phyloP scores from a whole-genome alignment of 805 yeast genomes.

The Wickerhamomyces strasburgensis region DNA sequence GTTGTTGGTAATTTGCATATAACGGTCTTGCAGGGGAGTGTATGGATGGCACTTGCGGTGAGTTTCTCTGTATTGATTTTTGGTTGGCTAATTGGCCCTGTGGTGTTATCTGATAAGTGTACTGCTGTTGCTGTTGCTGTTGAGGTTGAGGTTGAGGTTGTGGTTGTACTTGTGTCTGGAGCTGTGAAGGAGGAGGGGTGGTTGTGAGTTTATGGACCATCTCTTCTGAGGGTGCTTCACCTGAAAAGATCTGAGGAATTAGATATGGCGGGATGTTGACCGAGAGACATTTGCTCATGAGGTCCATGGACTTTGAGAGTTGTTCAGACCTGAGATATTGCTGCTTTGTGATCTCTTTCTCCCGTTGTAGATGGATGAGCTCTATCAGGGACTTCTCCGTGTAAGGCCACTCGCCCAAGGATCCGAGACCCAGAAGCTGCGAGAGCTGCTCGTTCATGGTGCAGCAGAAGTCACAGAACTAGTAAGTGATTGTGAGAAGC shows the following conservation, averaged over 20 bases:
- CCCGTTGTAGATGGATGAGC: constrained; percentile 28
- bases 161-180: constrained; percentile 1
- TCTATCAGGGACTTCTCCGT: constrained; percentile 21
- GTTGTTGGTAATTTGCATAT: constrained; percentile 7
- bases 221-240: constrained; percentile 25
- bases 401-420: constrained; percentile 23
- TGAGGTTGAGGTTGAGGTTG: constrained; percentile 1
- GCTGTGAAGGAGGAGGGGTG: not conserved
- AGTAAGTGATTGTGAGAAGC: not conserved
- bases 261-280: constrained; percentile 60
- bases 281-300: constrained; percentile 54
- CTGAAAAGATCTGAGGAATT: constrained; percentile 55
- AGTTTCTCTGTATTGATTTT: not conserved
- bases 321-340: constrained; percentile 66
- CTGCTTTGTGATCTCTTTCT: constrained; percentile 81
- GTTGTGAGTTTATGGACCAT: constrained; percentile 12
- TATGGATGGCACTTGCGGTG: constrained; percentile 1
- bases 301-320: constrained; percentile 52
- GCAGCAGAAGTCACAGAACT: constrained; percentile 1
- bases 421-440: constrained; percentile 19
- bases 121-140: constrained; percentile 1
- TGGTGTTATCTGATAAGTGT: not conserved
- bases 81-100: not conserved
- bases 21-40: constrained; percentile 13
- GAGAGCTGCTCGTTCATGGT: constrained; percentile 20